Base-by-base conservation (phyloP, 1,284 basidiomycete species). In the Bjerkandera adusta region DNA sequence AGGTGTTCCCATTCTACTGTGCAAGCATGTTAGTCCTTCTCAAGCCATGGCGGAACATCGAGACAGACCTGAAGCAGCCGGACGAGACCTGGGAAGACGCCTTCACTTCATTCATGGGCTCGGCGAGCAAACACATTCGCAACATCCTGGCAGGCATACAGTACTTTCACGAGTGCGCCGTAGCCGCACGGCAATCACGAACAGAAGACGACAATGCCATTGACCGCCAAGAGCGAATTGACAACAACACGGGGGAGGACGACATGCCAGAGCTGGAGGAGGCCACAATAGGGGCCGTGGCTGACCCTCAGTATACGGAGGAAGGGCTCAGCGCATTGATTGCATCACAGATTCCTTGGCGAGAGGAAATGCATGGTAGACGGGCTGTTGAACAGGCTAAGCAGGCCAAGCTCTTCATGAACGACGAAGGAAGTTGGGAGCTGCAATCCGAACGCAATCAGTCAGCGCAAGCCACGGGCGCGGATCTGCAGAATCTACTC, bases 1-100 rank as follows among this genome's bases (percentile, higher is more conserved):
- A 57, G 0, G 48, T 27, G 5, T 36, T 55, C 11, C 55, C 54
- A 2, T 58, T 66, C 6, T 73, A 69, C 47, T 66, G 57, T 43
- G 71, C 70, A 3, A 55, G 43, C 3, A 70, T 74, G 57, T 45
- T 74, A 1, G 4, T 62, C 7, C 54, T 74, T 0, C 47, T 75
- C 0, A 68, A 66, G 36, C 71, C 71, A 16, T 75, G 72, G 72
- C 36, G 66, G 1, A 38, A 50, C 12, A 1, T 69, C 0, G 13
- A 24, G 13, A 48, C 10, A 0, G 68, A 69, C 24, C 47, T 71
- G 21, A 67, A 65, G 45, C 1, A 5, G 2, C 12, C 26, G 0
- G 3, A 12, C 3, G 16, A 62, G 36, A 55, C 53, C 21, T 70
- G 66, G 64, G 27, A 48, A 10, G 42, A 50, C 5, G 45, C 40